phyloP scores from a whole-genome alignment of 2,329 filamentous ascomycete species.

The Colletotrichum sojae region DNA sequence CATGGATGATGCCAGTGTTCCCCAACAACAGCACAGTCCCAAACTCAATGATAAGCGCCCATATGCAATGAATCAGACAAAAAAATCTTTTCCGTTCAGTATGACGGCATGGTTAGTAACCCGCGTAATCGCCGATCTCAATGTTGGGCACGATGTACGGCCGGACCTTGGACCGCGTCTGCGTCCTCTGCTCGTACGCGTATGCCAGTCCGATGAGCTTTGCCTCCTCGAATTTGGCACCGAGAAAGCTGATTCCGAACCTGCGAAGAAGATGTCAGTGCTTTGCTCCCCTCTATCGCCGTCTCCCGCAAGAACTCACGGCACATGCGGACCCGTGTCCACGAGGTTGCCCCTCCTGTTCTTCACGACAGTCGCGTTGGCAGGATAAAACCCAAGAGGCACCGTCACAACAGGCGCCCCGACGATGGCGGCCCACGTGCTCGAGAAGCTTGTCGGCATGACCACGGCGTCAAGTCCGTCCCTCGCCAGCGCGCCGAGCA shows the following conservation, averaged over 20 bases:
- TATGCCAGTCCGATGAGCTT: constrained; percentile 75
- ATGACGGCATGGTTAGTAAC: constrained; percentile 10
- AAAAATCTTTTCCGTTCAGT: neutral
- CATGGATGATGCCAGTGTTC: neutral
- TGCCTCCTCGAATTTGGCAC: constrained; percentile 71
- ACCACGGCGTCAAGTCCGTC: constrained; percentile 72
- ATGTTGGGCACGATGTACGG: constrained; percentile 50
- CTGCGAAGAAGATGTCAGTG: neutral
- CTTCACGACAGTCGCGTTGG: constrained; percentile 36
- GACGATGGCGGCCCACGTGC: constrained; percentile 42
- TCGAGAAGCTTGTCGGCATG: constrained; percentile 63
- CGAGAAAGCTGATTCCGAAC: constrained; percentile 76
- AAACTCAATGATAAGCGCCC: too few species aligned
- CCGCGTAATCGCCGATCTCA: constrained; percentile 48
- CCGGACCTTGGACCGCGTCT: constrained; percentile 45
- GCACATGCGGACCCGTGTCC: constrained; percentile 38
- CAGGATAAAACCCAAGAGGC: constrained; percentile 65
- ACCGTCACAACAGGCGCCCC: constrained; percentile 70
- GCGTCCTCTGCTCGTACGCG: constrained; percentile 75
- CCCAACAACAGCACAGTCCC: neutral
- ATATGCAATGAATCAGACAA: too few species aligned
- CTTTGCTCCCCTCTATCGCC: fast-evolving
- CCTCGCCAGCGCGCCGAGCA: constrained; percentile 70
- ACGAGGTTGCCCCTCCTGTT: constrained; percentile 40
- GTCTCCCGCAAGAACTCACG: constrained; percentile 28